Evolutionary conservation across 2,329 filamentous ascomycete species (phyloP), one percentile per base, ranked within the genome.

Genomic region (Scytalidium sp.): DNA sequence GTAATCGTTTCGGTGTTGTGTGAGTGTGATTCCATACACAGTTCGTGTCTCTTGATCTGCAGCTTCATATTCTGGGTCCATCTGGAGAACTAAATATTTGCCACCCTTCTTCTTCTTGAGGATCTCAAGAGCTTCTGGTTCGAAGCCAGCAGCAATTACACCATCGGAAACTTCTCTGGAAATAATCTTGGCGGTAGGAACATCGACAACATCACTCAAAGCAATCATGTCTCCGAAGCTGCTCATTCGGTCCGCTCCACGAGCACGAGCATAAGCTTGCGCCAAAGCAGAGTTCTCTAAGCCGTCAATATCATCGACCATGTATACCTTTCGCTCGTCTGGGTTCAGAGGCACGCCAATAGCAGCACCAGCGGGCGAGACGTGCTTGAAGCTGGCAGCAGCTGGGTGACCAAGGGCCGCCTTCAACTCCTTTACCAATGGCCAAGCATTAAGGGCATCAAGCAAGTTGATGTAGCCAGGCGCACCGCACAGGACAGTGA

Each of bases 71-170:
- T 87, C 82, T 46, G 88, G 84, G 67, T 99, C 91, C 75, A 99
- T 97, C 74, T 97, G 85, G 40, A 97, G 85, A 43, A 97, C 88
- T 43, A 97, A 84, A 76, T 97, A 99, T 70, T 91, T 95, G 66
- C 94, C 94, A 48, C 87, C 92, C 81, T 99, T 99, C 82, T 99
- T 99, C 83, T 96, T 97, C 73, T 84, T 88, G 56, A 99, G 82
- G 54, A 99, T 91, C 64, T 88, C 90, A 17, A 97, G 81, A 17
- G 94, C 94, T 56, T 89, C 91, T 27, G 84, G 80, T 55, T 88
- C 82, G 71, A 94, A 99, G 21, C 84, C 87, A 29, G 94, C 90
- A 29, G 94, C 94, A 63, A 99, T 90, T 49, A 99, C 88, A 70
- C 94, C 94, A 67, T 99, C 94, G 1, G 93, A 97, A 19, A 99